Base-by-base conservation (phyloP, 2,329 filamentous ascomycete species). In the Phyllosticta citribraziliensis region DNA sequence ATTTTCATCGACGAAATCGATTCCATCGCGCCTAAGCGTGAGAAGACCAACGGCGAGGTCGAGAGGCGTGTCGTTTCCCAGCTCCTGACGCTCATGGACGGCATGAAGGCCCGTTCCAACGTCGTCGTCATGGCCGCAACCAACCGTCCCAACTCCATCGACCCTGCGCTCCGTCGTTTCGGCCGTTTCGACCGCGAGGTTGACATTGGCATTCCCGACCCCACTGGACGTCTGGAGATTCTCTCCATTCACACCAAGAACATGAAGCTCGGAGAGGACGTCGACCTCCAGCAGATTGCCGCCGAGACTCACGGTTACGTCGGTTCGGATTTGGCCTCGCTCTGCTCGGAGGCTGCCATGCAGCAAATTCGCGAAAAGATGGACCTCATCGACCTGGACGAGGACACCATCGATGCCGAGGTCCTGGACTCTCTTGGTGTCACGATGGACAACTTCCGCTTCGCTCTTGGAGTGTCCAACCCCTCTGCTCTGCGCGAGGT, bases 311-410 rank as follows among this genome's bases (percentile, higher is more conserved):
- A 99, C 81, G 94, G 94, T 80, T 99, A 97, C 70, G 94, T 99
- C 67, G 94, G 94, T 81, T 97, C 94, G 33, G 94, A 99, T 87
- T 82, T 99, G 75, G 94, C 94, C 63, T 96, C 94, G 30, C 90
- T 99, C 64, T 99, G 94, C 80, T 99, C 94, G 6, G 94, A 99
- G 79, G 94, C 94, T 73, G 94, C 94, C 66, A 99, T 99, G 94
- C 94, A 99, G 78, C 94, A 99, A 80, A 99, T 99, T 77, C 93
- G 94, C 80, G 94, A 99, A 80, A 99, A 99, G 88, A 99, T 99
- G 94, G 94, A 99, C 74, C 85, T 99, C 66, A 99, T 99, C 68
- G 94, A 99, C 77, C 84, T 99, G 35, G 94, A 99, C 66, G 94
- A 99, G 80, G 94, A 99, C 73, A 99, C 94, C 64, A 99, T 99